Evolutionary conservation across 805 yeast species (phyloP).

Genomic region (Candida ascalaphidarum): DNA sequence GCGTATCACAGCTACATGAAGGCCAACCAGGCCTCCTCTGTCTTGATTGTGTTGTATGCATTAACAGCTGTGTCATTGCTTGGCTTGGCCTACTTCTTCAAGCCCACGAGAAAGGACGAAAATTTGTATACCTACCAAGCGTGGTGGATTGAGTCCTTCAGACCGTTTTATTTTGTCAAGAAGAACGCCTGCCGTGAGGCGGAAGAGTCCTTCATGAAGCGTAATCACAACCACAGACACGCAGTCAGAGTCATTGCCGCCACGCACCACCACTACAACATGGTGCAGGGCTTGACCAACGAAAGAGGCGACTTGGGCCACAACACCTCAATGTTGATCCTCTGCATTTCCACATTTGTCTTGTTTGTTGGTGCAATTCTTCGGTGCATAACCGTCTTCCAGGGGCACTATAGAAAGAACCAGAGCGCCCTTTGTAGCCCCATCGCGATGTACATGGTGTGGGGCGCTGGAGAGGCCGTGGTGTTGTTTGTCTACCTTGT

Average conservation of each 20-base stretch:
- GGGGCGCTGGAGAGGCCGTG: constrained; percentile 1
- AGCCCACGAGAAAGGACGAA: constrained; percentile 2
- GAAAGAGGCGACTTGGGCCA: constrained; percentile 1
- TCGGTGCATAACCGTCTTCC: constrained; percentile 1
- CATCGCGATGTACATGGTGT: constrained; percentile 1
- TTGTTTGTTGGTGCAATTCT: constrained; percentile 1
- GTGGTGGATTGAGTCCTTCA: constrained; percentile 2
- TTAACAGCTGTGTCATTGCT: constrained; percentile 1
- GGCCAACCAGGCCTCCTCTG: constrained; percentile 41
- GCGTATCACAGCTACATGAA: constrained; percentile 44
- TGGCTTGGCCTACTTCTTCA: constrained; percentile 1
- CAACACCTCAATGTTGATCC: constrained; percentile 1
- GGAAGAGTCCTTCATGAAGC: constrained; percentile 1
- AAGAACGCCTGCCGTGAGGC: constrained; percentile 1
- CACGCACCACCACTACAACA: constrained; percentile 2
- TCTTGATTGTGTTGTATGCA: constrained; percentile 1
- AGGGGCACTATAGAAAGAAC: constrained; percentile 1
- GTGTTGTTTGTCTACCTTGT: constrained; percentile 1
- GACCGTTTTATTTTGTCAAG: constrained; percentile 1
- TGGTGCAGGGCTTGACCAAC: constrained; percentile 2
- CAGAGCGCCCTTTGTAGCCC: constrained; percentile 9
- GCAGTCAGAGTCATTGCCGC: constrained; percentile 2
- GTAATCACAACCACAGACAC: constrained; percentile 2
- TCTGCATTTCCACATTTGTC: constrained; percentile 1
- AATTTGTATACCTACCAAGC: constrained; percentile 2